Base-by-base conservation (phyloP, 108 stramenopile species). In the Nitzschia palea region DNA sequence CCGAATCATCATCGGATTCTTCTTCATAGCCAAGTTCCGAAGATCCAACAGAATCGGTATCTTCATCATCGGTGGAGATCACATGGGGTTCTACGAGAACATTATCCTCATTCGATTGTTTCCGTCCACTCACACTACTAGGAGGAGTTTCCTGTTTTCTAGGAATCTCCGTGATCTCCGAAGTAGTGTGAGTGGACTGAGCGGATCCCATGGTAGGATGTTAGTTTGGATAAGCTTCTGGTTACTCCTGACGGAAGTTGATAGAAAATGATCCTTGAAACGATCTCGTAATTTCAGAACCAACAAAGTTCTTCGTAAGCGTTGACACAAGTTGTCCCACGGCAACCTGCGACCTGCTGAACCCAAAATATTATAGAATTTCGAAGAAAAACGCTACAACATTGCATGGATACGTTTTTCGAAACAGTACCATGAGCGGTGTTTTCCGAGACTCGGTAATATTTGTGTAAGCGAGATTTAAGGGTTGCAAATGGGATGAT, bases 81-180 rank as follows among this genome's bases (percentile, higher is more conserved):
- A 30, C 29, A 59, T 43, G 28, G 58, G 45, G 37, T 52, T 62
- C 55, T 57, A 33, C 37, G 48, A 29, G 56, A 48, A 42, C 55
- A 44, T 34, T 51, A 31, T 66, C 44, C 34, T 55, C 28, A 43
- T 47, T 52, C 55, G 62, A 65, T 64, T 64, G 45, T 80, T 80
- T 77, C 70, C 72, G 80, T 81, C 80, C 80, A 64, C 71, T 70
- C 80, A 68, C 62, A 68, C 67, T 74, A 50, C 67, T 23, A 58
- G 77, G 57, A 26, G 17, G 30, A 58, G 50, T 34, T 68, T 61
- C 43, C 63, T 63, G 44, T 51, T 54, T 56, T 34, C 32, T 17
- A 60, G 56, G 26, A 40, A 56, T 5, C 47, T 62, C 32, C 33
- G 51, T 66, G 77, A 71, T 78, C 69, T 78, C 77, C 67, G 59